A percentile compares a stretch with the other conserved stretches of the same genome.
Conservation (phyloP, 2,329 filamentous ascomycete genomes). For the Penicillium concentricum region DNA sequence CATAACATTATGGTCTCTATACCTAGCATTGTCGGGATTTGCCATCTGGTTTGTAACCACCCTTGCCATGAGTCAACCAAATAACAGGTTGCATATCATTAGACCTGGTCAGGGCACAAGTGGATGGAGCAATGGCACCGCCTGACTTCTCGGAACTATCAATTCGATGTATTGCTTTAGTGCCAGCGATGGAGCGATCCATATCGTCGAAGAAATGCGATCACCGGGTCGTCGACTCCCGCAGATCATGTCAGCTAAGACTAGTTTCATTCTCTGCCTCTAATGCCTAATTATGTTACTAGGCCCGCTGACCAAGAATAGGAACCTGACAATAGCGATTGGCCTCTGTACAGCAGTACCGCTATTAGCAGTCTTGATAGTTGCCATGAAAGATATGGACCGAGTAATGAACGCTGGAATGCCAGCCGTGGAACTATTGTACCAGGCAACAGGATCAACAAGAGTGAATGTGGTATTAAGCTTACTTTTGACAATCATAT, state of each 20-base stretch:
- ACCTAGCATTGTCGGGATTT: neutral
- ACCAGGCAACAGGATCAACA: constrained; percentile 27
- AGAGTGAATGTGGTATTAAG: constrained; percentile 17
- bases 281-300: neutral
- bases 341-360: neutral
- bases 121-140: constrained; percentile 10
- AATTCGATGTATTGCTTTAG: constrained; percentile 18
- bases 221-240: constrained; percentile 16
- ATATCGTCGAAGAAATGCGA: constrained; percentile 20
- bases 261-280: neutral
- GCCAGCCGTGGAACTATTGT: constrained; percentile 17
- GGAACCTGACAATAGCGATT: constrained; percentile 19
- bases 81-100: neutral
- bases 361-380: neutral
- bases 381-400: neutral
- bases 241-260: constrained; percentile 14
- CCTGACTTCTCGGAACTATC: constrained; percentile 17
- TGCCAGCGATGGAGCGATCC: constrained; percentile 11
- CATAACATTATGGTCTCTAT: neutral
- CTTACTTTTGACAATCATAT: constrained; percentile 14
- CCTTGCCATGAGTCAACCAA: neutral
- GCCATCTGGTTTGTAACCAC: neutral
- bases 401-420: constrained; percentile 3
- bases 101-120: neutral
- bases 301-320: neutral